These are phyloP conservation scores for Rhododendron williamsianum DNA, from an alignment of 148 eudicot genomes.

Conservation along the genomic window DNA sequence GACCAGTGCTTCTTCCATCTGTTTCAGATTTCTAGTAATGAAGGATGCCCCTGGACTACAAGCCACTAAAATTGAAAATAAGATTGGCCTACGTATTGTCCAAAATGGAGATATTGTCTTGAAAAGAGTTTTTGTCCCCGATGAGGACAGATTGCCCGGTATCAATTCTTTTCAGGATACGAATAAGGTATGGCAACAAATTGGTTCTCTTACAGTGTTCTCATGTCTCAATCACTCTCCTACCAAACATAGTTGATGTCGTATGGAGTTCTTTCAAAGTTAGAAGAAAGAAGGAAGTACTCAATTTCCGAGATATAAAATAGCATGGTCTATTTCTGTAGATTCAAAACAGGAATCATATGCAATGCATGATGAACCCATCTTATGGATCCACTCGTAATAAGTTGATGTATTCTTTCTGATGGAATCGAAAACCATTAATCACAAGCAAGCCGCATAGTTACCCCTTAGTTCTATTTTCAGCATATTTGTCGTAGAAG, in stretches of 20 bases:
- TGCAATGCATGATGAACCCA: neutral
- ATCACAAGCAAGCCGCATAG: neutral
- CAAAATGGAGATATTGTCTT: conserved; percentile 89
- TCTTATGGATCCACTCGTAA: neutral
- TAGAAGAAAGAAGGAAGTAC: neutral
- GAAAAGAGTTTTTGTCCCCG: conserved; percentile 76
- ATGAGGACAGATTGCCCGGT: conserved; percentile 77
- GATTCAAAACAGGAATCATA: neutral
- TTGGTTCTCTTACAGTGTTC: neutral
- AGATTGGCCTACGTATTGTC: conserved; percentile 85
- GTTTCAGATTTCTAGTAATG: conserved; percentile 61
- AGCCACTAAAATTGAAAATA: conserved; percentile 79
- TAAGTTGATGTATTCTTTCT: neutral
- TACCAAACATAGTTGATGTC: neutral
- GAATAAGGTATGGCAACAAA: conserved; percentile 50
- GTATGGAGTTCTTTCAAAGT: neutral
- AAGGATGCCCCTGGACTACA: conserved; percentile 79
- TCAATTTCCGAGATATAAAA: neutral
- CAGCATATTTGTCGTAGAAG: neutral
- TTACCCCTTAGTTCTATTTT: neutral
- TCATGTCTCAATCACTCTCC: neutral
- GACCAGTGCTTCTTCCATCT: neutral
- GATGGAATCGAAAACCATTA: neutral
- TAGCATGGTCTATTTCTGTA: neutral
- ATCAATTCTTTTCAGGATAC: conserved; percentile 91